Percentiles rank a stretch among this genome's conserved stretches.
These are phyloP conservation scores for Solanum pinnatisectum DNA, from an alignment of 257 asterid species.

Conservation along the genomic window DNA sequence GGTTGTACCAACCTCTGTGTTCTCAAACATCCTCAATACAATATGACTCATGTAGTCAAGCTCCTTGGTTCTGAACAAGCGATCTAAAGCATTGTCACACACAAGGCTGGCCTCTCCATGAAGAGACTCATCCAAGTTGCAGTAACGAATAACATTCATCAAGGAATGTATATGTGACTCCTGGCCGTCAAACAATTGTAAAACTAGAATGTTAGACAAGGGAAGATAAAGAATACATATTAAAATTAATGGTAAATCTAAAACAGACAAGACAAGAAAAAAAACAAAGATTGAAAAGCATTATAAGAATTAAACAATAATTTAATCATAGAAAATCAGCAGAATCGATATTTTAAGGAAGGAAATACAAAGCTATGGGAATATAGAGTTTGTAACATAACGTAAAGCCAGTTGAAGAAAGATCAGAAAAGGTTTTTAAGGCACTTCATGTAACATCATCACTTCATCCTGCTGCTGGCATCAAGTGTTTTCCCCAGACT, in stretches of 20 bases:
- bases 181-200: slow-evolving; percentile 25
- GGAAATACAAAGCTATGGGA: not conserved
- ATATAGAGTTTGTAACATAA: not conserved
- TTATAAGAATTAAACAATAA: not conserved
- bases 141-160: slow-evolving; percentile 96
- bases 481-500: not conserved
- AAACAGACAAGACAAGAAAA: not conserved
- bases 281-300: not conserved
- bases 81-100: slow-evolving; percentile 75
- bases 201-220: not conserved
- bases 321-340: not conserved
- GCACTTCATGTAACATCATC: not conserved
- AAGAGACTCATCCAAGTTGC: slow-evolving; percentile 88
- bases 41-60: slow-evolving; percentile 98
- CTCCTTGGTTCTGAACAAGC: slow-evolving; percentile 72
- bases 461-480: not conserved
- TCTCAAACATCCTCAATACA: slow-evolving; percentile 81
- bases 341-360: not conserved
- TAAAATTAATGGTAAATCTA: not conserved
- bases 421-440: not conserved
- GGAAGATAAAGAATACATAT: not conserved
- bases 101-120: slow-evolving; percentile 84
- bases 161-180: slow-evolving; percentile 97
- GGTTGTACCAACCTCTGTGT: slow-evolving; percentile 58
- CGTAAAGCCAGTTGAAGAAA: not conserved